These are phyloP conservation scores for Pseudocercospora musae DNA, from an alignment of 2,329 filamentous ascomycete genomes.

Conservation along the genomic window DNA sequence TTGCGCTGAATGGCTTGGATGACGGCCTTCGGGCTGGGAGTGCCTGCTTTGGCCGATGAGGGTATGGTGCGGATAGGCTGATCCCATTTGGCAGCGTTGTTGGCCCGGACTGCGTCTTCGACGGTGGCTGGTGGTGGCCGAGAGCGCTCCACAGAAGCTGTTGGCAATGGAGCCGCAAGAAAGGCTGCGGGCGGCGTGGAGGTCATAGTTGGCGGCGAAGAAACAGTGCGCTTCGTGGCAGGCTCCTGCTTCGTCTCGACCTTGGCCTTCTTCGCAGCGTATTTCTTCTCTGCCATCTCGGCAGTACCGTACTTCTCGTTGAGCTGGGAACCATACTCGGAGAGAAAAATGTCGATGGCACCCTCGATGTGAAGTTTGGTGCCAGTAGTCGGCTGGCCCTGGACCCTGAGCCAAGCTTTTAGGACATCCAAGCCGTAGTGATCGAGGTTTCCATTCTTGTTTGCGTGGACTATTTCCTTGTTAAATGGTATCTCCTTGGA, in stretches of 20 bases:
- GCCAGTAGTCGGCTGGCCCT: neutral
- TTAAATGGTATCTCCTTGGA: neutral
- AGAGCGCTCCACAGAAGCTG: neutral
- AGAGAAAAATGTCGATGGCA: slow-evolving; percentile 1
- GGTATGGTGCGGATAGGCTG: neutral
- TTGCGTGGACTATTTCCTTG: neutral
- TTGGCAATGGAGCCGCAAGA: neutral
- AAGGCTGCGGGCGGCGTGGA: neutral
- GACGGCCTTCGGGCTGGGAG: neutral
- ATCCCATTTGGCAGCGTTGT: neutral
- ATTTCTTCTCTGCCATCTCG: neutral
- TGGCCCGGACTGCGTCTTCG: neutral
- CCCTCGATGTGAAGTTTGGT: slow-evolving; percentile 1
- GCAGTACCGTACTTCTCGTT: neutral
- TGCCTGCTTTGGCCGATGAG: neutral
- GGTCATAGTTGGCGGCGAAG: neutral
- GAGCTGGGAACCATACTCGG: neutral
- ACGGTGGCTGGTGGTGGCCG: neutral
- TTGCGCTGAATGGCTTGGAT: neutral
- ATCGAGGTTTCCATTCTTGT: neutral
- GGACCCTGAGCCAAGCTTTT: neutral
- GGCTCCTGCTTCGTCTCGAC: neutral
- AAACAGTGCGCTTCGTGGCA: neutral
- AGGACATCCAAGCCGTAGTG: neutral
- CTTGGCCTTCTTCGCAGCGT: neutral